These are phyloP conservation scores for Aspergillus awamori DNA, from an alignment of 2,329 filamentous ascomycete species.

Conservation along the genomic window DNA sequence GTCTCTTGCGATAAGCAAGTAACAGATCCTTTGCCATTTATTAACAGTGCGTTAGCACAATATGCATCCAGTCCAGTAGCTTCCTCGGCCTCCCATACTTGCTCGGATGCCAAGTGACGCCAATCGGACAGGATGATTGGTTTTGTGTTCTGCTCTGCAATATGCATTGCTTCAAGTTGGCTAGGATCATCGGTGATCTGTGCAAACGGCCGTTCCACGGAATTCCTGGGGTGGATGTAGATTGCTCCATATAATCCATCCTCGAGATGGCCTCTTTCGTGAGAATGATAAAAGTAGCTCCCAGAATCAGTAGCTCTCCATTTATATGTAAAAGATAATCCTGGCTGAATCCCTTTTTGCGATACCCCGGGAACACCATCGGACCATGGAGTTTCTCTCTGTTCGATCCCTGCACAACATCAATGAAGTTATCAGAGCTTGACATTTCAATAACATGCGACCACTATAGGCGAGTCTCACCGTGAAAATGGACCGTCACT, in stretches of 20 bases:
- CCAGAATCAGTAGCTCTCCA: conserved; percentile 59
- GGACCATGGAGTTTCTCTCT: conserved; percentile 57
- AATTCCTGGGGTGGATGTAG: conserved; percentile 46
- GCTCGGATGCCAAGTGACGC: conserved; percentile 55
- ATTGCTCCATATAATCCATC: conserved; percentile 63
- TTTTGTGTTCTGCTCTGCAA: conserved; percentile 51
- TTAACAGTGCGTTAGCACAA: conserved; percentile 61
- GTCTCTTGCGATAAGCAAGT: conserved; percentile 51
- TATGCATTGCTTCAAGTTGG: conserved; percentile 47
- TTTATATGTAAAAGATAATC: conserved; percentile 52
- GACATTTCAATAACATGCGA: not conserved
- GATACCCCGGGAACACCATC: conserved; percentile 61
- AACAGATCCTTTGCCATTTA: conserved; percentile 63
- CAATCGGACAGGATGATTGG: conserved; percentile 60
- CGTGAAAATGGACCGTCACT: conserved; percentile 36
- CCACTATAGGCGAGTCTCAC: conserved; percentile 16
- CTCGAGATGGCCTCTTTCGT: conserved; percentile 57
- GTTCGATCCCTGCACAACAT: conserved; percentile 43
- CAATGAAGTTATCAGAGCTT: not conserved
- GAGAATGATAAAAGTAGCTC: conserved; percentile 63
- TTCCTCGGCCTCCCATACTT: conserved; percentile 36
- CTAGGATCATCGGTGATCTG: conserved; percentile 48
- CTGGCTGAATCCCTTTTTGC: conserved; percentile 55
- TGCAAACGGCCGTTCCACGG: conserved; percentile 51
- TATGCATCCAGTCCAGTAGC: conserved; percentile 43